These are phyloP conservation scores for Luvunga scandens DNA, from an alignment of 345 rosid genomes.

Conservation along the genomic window DNA sequence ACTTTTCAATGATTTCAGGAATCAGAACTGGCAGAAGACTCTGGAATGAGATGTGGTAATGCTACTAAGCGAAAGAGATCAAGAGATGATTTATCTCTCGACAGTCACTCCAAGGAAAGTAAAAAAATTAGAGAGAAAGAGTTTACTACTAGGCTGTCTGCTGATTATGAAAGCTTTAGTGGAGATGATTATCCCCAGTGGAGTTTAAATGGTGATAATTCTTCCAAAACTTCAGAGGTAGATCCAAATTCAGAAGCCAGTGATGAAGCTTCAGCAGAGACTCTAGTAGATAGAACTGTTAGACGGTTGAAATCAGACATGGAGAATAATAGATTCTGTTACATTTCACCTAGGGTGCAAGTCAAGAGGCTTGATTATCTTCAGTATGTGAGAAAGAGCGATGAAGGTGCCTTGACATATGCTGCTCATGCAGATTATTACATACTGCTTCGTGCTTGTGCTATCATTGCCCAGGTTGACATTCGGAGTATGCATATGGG, in stretches of 20 bases:
- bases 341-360: constrained; percentile 68
- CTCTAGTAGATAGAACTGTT: constrained; percentile 30
- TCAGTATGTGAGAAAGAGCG: constrained; percentile 59
- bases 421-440: constrained; percentile 84
- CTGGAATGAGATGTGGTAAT: not conserved
- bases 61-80: constrained; percentile 21
- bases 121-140: constrained; percentile 17
- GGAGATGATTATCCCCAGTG: not conserved
- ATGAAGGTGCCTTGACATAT: constrained; percentile 48
- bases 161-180: not conserved
- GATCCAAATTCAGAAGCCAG: constrained; percentile 10
- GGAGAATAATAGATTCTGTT: constrained; percentile 66
- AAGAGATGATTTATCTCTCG: constrained; percentile 22
- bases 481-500: constrained; percentile 61
- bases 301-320: constrained; percentile 52
- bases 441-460: constrained; percentile 67
- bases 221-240: constrained; percentile 21
- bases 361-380: constrained; percentile 57
- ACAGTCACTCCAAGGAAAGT: constrained; percentile 17
- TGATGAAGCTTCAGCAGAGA: constrained; percentile 14
- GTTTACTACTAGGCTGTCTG: constrained; percentile 15
- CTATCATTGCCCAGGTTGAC: constrained; percentile 57
- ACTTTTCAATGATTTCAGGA: constrained; percentile 22
- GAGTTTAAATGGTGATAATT: constrained; percentile 9
- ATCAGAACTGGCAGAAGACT: constrained; percentile 2